Conservation (phyloP, 1,284 basidiomycete genomes). For the Rhodotorula sp. region DNA sequence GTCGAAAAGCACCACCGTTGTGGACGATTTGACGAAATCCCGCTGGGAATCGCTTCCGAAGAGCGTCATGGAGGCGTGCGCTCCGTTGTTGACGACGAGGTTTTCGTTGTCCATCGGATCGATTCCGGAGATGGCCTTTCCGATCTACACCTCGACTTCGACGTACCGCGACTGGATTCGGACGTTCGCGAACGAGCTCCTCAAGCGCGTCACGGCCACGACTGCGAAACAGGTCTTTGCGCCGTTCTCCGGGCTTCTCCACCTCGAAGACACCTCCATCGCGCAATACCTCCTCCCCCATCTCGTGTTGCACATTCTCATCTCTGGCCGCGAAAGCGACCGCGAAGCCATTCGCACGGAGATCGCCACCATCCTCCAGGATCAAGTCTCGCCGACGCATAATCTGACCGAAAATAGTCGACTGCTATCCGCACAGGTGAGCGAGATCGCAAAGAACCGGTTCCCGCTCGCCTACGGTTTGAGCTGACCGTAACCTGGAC, state of each 20-base stretch:
- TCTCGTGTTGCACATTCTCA: constrained; percentile 79
- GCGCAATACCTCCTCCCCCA: constrained; percentile 90
- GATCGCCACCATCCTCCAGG: constrained; percentile 76
- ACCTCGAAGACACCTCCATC: constrained; percentile 85
- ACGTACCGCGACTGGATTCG: constrained; percentile 98
- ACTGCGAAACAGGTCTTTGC: constrained; percentile 63
- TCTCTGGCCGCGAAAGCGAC: constrained; percentile 68
- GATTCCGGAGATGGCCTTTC: constrained; percentile 55
- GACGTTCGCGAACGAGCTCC: constrained; percentile 81
- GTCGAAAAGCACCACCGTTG: constrained; percentile 38
- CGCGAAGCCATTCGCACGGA: constrained; percentile 69
- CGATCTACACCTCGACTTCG: constrained; percentile 71
- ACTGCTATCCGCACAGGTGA: constrained; percentile 76
- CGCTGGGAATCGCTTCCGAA: constrained; percentile 78
- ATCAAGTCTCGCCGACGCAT: constrained; percentile 67
- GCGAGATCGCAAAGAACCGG: too few relatives aligned
- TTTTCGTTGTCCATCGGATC: constrained; percentile 52
- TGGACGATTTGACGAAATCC: constrained; percentile 61
- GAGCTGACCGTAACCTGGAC: constrained; percentile 1
- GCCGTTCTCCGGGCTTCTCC: constrained; percentile 73
- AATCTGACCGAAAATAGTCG: constrained; percentile 73
- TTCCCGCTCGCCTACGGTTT: neutral
- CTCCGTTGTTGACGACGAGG: constrained; percentile 77
- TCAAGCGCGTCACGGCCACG: constrained; percentile 51
- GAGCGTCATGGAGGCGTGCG: constrained; percentile 80